These are phyloP conservation scores for Boletus rubroflammeus DNA, from an alignment of 768 basidiomycete species.

Conservation along the genomic window DNA sequence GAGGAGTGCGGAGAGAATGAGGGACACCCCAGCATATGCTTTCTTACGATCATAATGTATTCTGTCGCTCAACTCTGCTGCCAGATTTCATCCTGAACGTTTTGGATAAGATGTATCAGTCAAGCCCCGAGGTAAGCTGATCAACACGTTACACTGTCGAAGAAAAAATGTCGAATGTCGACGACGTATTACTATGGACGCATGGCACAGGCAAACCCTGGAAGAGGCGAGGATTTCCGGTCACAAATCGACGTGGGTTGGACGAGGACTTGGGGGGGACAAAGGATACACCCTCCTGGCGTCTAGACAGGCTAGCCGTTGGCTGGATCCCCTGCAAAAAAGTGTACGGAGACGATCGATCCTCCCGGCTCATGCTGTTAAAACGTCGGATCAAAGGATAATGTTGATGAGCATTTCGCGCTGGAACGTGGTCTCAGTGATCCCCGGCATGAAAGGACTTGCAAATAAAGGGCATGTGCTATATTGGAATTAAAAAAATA, in stretches of 20 bases:
- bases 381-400: background rate
- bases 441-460: background rate
- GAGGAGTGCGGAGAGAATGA: constrained; percentile 51
- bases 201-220: too few relatives aligned
- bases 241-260: too few relatives aligned
- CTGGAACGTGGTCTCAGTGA: background rate
- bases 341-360: background rate
- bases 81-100: background rate
- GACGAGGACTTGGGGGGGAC: too few relatives aligned
- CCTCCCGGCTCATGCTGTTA: background rate
- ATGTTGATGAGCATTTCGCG: too few relatives aligned
- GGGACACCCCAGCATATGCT: background rate
- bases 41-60: background rate
- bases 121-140: background rate
- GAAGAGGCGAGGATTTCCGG: too few relatives aligned
- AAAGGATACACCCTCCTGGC: too few relatives aligned
- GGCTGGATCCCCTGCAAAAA: too few relatives aligned
- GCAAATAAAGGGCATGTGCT: background rate
- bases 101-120: background rate
- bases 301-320: too few relatives aligned
- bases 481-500: background rate
- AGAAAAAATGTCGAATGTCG: too few relatives aligned
- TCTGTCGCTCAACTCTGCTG: background rate
- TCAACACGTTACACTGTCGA: too few relatives aligned
- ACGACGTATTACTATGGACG: too few relatives aligned